Percentiles rank a stretch among this genome's conserved stretches.
Conservation (phyloP, 371 early-diverging fungal species). For the Nematocida ausubeli region DNA sequence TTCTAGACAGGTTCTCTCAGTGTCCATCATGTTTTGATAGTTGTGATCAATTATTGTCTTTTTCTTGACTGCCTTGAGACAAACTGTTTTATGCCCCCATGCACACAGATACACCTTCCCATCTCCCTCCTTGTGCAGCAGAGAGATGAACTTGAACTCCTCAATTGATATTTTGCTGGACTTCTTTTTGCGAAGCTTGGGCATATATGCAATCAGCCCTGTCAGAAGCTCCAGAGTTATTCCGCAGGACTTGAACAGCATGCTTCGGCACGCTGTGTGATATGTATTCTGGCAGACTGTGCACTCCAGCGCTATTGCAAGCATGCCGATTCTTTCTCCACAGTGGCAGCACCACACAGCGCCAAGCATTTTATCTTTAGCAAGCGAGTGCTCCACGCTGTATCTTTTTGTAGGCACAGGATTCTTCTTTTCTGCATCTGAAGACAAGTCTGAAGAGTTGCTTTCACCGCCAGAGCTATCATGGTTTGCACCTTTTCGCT, state of each 20-base stretch:
- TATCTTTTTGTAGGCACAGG: conserved; percentile 68
- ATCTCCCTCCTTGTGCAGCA: conserved; percentile 89
- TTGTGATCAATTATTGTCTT: conserved; percentile 81
- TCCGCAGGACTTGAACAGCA: conserved; percentile 86
- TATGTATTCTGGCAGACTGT: conserved; percentile 73
- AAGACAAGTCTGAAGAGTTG: background rate
- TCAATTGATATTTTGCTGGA: conserved; percentile 69
- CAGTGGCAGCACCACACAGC: conserved; percentile 92
- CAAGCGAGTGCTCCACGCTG: conserved; percentile 84
- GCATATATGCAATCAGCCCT: conserved; percentile 49
- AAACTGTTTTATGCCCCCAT: conserved; percentile 73
- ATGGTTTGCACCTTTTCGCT: background rate
- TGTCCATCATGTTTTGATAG: conserved; percentile 77
- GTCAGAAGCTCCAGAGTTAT: conserved; percentile 73
- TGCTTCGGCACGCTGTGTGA: conserved; percentile 76
- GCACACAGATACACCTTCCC: conserved; percentile 92
- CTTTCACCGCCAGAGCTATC: background rate
- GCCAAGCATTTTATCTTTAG: conserved; percentile 72
- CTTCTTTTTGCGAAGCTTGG: conserved; percentile 18
- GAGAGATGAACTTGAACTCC: conserved; percentile 81
- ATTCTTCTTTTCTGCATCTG: background rate
- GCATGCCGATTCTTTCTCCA: conserved; percentile 81
- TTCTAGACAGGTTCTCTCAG: conserved; percentile 84
- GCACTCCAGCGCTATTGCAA: conserved; percentile 69
- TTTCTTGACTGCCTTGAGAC: conserved; percentile 93